These are phyloP conservation scores for Pisolithus tinctorius DNA, from an alignment of 768 basidiomycete genomes.

Conservation along the genomic window DNA sequence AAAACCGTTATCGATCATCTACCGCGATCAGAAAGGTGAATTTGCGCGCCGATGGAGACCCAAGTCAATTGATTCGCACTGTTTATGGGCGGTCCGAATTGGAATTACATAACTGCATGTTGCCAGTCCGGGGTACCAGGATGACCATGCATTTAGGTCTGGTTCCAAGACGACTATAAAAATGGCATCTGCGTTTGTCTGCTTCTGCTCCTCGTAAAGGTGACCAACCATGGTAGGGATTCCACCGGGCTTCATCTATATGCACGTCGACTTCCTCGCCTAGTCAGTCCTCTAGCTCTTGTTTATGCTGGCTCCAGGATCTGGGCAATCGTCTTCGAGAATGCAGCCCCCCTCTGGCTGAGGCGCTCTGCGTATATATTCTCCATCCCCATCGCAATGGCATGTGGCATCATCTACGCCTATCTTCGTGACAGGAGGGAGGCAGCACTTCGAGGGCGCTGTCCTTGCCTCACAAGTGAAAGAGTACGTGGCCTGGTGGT, in stretches of 20 bases:
- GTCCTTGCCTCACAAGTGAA: constrained; percentile 26
- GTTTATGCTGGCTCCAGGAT: constrained; percentile 11
- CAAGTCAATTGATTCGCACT: no score
- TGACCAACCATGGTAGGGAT: constrained; percentile 16
- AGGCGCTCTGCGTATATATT: constrained; percentile 9
- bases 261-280: constrained; percentile 17
- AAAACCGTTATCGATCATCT: no score
- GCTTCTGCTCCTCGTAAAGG: no score
- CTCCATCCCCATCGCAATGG: constrained; percentile 20
- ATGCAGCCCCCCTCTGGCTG: constrained; percentile 11
- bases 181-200: no score
- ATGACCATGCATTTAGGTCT: no score
- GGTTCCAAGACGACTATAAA: no score
- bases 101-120: no score
- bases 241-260: constrained; percentile 28
- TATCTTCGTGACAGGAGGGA: constrained; percentile 33
- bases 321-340: constrained; percentile 4
- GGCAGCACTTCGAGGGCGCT: not conserved
- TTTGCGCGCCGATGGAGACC: no score
- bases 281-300: constrained; percentile 14
- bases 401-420: constrained; percentile 34
- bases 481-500: constrained; percentile 31
- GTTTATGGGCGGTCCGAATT: no score
- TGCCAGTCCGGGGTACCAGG: no score
- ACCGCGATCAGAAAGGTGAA: no score